Percentiles rank a stretch among this genome's conserved stretches.
Evolutionary conservation across 805 yeast genomes (phyloP).

Genomic region (Myxozyma neglecta): DNA sequence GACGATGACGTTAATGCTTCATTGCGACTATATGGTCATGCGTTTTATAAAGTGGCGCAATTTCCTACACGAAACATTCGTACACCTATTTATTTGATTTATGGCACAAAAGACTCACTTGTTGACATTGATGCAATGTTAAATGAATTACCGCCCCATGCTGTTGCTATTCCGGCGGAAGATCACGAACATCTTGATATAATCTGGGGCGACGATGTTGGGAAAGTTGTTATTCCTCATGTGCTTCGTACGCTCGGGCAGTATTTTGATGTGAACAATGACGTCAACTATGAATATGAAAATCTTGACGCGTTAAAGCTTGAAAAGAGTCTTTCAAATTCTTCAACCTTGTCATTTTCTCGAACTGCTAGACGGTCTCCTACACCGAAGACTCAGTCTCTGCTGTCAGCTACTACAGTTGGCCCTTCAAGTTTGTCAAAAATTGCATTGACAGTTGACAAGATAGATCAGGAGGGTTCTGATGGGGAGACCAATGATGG

Average conservation of each 20-base stretch:
- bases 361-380: neutral
- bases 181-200: slow-evolving; percentile 89
- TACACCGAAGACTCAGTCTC: neutral
- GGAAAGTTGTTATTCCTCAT: slow-evolving; percentile 44
- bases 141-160: slow-evolving; percentile 58
- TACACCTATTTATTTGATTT: slow-evolving; percentile 73
- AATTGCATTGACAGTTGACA: neutral
- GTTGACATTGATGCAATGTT: slow-evolving; percentile 82
- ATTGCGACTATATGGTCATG: slow-evolving; percentile 38
- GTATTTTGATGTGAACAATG: neutral
- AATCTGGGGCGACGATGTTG: slow-evolving; percentile 79
- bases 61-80: slow-evolving; percentile 67
- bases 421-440: slow-evolving; percentile 2
- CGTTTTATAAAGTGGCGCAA: slow-evolving; percentile 52
- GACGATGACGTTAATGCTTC: slow-evolving; percentile 53
- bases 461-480: neutral
- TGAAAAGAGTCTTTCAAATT: neutral
- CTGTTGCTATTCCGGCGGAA: slow-evolving; percentile 53
- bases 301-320: neutral
- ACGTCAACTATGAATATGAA: neutral
- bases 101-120: slow-evolving; percentile 77
- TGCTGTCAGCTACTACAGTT: neutral
- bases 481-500: neutral
- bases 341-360: slow-evolving; percentile 4
- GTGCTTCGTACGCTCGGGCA: slow-evolving; percentile 18